Percentiles rank a stretch among this genome's conserved stretches.
phyloP scores from a whole-genome alignment of 129 eudicot genomes.

The Flaveria linearis region DNA sequence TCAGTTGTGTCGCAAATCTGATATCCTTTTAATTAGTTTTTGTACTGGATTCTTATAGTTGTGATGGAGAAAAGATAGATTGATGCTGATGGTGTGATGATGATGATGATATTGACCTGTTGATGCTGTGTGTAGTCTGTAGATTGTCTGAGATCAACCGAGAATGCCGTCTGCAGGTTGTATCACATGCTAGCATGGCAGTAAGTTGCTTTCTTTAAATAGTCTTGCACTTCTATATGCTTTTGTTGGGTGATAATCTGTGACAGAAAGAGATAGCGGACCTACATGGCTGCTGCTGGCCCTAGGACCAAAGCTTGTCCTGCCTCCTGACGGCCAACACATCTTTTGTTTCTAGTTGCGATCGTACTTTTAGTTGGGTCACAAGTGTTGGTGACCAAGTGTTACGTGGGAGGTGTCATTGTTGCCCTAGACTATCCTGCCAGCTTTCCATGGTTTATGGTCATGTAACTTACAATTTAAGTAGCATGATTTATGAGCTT shows the following conservation, averaged over 20 bases:
- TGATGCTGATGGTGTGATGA: conserved; percentile 37
- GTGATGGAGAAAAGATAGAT: conserved; percentile 48
- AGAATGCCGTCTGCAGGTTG: conserved; percentile 40
- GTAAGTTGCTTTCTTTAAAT: conserved; percentile 24
- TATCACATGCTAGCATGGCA: conserved; percentile 1
- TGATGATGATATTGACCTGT: conserved; percentile 45
- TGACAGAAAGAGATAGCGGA: neutral
- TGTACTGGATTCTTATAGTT: conserved; percentile 50
- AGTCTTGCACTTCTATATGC: neutral
- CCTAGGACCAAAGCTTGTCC: neutral
- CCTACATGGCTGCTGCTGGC: neutral
- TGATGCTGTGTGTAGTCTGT: conserved; percentile 44
- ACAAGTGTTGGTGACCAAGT: neutral
- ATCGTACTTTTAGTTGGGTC: neutral
- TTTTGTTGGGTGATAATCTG: neutral
- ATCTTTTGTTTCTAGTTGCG: neutral
- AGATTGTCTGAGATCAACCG: conserved; percentile 27
- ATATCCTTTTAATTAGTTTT: neutral
- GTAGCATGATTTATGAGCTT: no score
- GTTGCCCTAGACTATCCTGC: neutral
- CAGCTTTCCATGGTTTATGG: no score
- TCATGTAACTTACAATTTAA: no score
- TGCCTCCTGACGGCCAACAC: neutral
- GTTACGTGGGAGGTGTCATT: neutral
- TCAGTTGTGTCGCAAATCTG: neutral